Evolutionary conservation across 2,329 filamentous ascomycete species (phyloP).

Genomic region (Clonostachys byssicola): DNA sequence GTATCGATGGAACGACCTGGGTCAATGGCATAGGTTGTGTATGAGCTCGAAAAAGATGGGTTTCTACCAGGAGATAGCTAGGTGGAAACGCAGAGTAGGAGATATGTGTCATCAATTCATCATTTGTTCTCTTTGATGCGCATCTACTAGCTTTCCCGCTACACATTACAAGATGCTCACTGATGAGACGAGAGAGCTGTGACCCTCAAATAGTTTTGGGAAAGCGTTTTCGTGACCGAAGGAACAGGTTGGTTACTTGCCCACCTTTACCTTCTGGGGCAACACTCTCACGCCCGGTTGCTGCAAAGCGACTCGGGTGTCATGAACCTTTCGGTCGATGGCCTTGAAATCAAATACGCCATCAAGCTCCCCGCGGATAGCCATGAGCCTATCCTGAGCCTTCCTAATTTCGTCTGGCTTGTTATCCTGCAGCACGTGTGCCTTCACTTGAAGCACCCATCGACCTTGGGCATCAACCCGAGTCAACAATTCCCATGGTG

Average conservation of each 20-base stretch:
- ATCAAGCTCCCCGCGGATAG: constrained; percentile 39
- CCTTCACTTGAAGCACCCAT: constrained; percentile 53
- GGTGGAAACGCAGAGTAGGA: too few relatives aligned
- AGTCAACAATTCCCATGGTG: constrained; percentile 39
- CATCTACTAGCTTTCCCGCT: too few relatives aligned
- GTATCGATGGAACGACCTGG: too few relatives aligned
- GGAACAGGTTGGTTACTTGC: constrained; percentile 9
- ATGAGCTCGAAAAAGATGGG: too few relatives aligned
- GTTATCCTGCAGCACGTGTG: constrained; percentile 50
- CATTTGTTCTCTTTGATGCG: too few relatives aligned
- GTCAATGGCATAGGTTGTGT: too few relatives aligned
- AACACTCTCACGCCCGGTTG: constrained; percentile 29
- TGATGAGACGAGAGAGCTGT: too few relatives aligned
- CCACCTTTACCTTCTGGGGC: constrained; percentile 28
- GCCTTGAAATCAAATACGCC: constrained; percentile 48
- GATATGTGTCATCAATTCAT: too few relatives aligned
- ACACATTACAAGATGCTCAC: too few relatives aligned
- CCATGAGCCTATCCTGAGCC: constrained; percentile 45
- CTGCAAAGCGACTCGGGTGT: constrained; percentile 40
- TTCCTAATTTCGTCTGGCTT: constrained; percentile 54
- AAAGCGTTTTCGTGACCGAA: too few relatives aligned
- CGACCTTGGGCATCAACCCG: constrained; percentile 42
- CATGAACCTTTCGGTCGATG: constrained; percentile 47
- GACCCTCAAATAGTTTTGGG: too few relatives aligned
- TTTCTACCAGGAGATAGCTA: too few relatives aligned